Evolutionary conservation across 164 flowering plant species (phyloP), one percentile per base, ranked within the genome.

Genomic region (Liriodendron chinense): DNA sequence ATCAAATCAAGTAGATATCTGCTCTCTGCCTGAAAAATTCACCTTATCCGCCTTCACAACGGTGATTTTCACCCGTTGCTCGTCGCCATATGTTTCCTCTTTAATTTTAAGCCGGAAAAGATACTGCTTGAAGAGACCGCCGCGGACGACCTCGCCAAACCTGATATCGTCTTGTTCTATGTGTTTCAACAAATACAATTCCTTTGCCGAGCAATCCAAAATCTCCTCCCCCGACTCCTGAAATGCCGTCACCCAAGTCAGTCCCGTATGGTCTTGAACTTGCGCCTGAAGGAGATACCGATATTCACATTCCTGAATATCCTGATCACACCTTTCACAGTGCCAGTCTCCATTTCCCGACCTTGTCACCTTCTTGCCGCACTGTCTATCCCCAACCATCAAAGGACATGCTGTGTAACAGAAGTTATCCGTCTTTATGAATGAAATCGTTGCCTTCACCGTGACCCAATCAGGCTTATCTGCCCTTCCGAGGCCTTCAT

Each of bases 231-330:
- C 98, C 1, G 94, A 62, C 81, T 96, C 99, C 82, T 96, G 99
- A 80, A 96, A 96, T 72, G 98, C 94, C 5, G 99, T 94, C 70
- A 91, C 97, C 99, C 99, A 96, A 12, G 90, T 93, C 82, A 92
- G 47, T 24, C 97, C 98, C 1, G 94, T 85, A 72, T 93, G 94
- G 82, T 96, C 99, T 78, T 92, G 98, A 75, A 94, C 78, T 84
- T 94, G 98, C 75, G 86, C 90, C 82, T 93, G 98, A 69, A 93
- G 94, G 77, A 96, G 91, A 78, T 93, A 96, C 65, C 99, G 78
- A 78, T 94, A 96, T 77, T 93, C 97, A 80, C 99, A 96, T 76
- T 90, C 94, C 69, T 89, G 94, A 71, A 93, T 79, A 50, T 91
- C 96, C 83, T 91, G 94, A 79, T 90, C 87, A 78, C 99, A 93